These are phyloP conservation scores for Chlamydomonas incerta DNA, from an alignment of 139 green algal genomes.

Conservation along the genomic window DNA sequence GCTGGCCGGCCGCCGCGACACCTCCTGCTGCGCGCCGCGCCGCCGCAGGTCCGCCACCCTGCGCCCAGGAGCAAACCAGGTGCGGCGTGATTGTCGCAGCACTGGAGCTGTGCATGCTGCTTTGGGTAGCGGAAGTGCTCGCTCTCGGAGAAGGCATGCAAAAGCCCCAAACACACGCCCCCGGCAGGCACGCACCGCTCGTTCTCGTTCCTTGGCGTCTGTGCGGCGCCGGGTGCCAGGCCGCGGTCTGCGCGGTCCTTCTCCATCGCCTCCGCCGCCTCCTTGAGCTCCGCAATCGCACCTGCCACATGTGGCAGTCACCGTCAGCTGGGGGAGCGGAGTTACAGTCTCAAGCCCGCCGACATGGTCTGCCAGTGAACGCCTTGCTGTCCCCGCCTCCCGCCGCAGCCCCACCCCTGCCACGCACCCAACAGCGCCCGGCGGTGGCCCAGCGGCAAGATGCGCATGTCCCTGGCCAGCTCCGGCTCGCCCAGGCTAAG, in stretches of 20 bases:
- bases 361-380: too few species aligned
- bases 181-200: constrained; percentile 1
- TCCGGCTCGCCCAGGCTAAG: constrained; percentile 59
- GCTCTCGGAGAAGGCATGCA: too few species aligned
- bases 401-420: too few species aligned
- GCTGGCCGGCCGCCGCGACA: not conserved
- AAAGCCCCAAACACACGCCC: too few species aligned
- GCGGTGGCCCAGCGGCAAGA: constrained; percentile 47
- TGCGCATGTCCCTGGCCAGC: constrained; percentile 36
- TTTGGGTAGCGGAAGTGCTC: too few species aligned
- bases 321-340: too few species aligned
- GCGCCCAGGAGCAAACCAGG: not conserved
- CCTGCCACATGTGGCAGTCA: too few species aligned
- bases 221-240: not conserved
- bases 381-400: too few species aligned
- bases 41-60: constrained; percentile 29
- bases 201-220: not conserved
- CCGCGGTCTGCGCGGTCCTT: not conserved
- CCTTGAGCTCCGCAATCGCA: not conserved
- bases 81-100: too few species aligned
- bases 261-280: constrained; percentile 22
- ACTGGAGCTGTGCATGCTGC: too few species aligned
- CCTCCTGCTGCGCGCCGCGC: not conserved
- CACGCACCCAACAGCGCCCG: constrained; percentile 26
- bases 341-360: too few species aligned